These are phyloP conservation scores for Aspergillus pseudotamarii DNA, from an alignment of 2,329 filamentous ascomycete species.

Conservation along the genomic window DNA sequence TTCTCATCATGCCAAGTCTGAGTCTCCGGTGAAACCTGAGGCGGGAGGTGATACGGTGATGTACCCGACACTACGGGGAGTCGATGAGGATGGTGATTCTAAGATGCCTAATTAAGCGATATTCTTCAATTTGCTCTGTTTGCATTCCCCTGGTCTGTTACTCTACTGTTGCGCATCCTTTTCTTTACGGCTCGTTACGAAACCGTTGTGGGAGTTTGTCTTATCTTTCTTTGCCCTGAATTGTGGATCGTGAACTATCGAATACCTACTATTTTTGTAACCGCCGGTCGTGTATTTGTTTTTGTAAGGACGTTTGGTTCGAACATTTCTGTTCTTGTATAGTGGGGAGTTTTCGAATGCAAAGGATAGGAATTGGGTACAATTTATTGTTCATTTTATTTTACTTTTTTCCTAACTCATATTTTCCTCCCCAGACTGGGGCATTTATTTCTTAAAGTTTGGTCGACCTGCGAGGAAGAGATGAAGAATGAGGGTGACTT, in stretches of 20 bases:
- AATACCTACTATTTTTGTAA: background rate
- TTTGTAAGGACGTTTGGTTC: background rate
- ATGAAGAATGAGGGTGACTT: background rate
- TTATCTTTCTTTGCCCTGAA: slow-evolving; percentile 2
- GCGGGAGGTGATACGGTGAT: slow-evolving; percentile 29
- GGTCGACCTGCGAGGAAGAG: background rate
- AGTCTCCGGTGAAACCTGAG: slow-evolving; percentile 25
- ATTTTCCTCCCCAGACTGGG: background rate
- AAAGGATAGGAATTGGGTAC: background rate
- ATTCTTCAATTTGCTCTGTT: slow-evolving; percentile 14
- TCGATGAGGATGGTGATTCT: slow-evolving; percentile 40
- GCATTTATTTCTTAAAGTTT: background rate
- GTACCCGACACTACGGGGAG: slow-evolving; percentile 35
- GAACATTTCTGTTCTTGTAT: slow-evolving; percentile 3
- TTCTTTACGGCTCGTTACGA: slow-evolving; percentile 10
- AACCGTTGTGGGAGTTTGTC: slow-evolving; percentile 12
- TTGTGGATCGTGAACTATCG: background rate
- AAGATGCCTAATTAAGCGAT: slow-evolving; percentile 36
- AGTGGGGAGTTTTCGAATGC: background rate
- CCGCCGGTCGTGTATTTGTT: background rate
- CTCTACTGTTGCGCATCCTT: background rate
- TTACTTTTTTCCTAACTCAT: background rate
- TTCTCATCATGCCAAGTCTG: slow-evolving; percentile 39
- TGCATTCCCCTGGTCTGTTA: slow-evolving; percentile 12
- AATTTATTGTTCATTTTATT: background rate